Conservation (phyloP, 2,329 filamentous ascomycete genomes). For the Colletotrichum magnum region DNA sequence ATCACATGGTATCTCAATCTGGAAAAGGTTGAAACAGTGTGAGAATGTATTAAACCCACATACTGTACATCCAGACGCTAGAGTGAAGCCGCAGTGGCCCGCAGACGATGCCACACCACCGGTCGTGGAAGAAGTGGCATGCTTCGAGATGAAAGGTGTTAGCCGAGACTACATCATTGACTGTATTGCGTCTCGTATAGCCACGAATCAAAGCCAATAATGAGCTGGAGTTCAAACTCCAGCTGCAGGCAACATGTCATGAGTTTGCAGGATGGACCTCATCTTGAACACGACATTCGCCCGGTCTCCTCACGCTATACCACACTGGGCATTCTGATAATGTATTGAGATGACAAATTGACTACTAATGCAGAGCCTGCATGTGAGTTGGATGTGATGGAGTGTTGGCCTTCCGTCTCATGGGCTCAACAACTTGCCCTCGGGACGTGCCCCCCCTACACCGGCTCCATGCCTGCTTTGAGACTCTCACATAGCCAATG, state of each 20-base stretch:
- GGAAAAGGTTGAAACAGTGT: too few relatives aligned
- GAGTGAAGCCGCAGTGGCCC: too few relatives aligned
- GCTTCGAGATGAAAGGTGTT: too few relatives aligned
- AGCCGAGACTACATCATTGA: too few relatives aligned
- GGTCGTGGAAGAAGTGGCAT: too few relatives aligned
- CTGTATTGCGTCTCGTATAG: too few relatives aligned
- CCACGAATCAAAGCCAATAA: too few relatives aligned
- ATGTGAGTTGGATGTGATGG: not conserved
- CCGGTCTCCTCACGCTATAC: not conserved
- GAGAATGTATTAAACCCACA: too few relatives aligned
- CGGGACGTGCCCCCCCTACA: not conserved
- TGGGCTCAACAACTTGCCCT: not conserved
- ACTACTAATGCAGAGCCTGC: conserved; percentile 10
- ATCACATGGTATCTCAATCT: too few relatives aligned
- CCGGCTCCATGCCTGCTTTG: not conserved
- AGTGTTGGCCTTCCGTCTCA: not conserved
- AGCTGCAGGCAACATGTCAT: not conserved
- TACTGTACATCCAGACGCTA: too few relatives aligned
- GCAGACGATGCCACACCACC: too few relatives aligned
- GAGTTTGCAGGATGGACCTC: not conserved
- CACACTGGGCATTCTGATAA: not conserved
- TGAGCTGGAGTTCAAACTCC: too few relatives aligned
- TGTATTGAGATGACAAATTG: not conserved
- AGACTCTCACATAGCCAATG: not conserved
- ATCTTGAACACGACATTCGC: not conserved